Evolutionary conservation across 139 green algal species (phyloP), one percentile per base, ranked within the genome.

Genomic region (Tetraselmis chui): DNA sequence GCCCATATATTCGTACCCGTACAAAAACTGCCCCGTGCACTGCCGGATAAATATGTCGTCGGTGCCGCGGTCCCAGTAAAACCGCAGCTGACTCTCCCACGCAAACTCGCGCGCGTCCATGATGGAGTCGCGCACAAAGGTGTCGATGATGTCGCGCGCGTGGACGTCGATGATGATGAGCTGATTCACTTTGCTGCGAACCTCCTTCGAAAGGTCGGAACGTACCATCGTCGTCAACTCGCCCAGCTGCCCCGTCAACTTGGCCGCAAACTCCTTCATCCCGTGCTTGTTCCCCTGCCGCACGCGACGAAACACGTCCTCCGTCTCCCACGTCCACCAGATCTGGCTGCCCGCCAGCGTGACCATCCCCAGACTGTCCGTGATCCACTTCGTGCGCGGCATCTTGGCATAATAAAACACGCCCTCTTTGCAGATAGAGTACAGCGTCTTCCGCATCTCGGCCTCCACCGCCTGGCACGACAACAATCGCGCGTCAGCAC

Each of bases 261-360:
- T 96, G 75, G 86, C 88, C 26, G 88, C 87, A 84, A 89, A 92
- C 0, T 90, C 85, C 88, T 97, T 96, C 92, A 97, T 95, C 32
- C 89, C 92, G 77, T 93, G 88, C 88, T 97, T 97, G 87, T 94
- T 93, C 76, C 90, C 92, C 1, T 90, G 85, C 2, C 83, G 81
- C 75, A 96, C 92, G 11, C 87, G 86, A 0, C 84, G 75, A 85
- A 97, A 96, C 32, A 93, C 93, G 84, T 97, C 93, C 86, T 96
- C 90, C 31, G 93, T 95, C 85, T 97, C 93, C 91, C 92, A 97
- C 0, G 94, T 97, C 94, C 94, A 97, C 93, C 93, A 97, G 77
- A 97, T 93, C 89, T 94, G 89, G 80, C 84, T 93, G 76, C 94
- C 94, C 80, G 93, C 89, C 79, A 97, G 88, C n/a, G 92, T 94